phyloP scores from a whole-genome alignment of 768 basidiomycete species.

The Rickenella mellea region DNA sequence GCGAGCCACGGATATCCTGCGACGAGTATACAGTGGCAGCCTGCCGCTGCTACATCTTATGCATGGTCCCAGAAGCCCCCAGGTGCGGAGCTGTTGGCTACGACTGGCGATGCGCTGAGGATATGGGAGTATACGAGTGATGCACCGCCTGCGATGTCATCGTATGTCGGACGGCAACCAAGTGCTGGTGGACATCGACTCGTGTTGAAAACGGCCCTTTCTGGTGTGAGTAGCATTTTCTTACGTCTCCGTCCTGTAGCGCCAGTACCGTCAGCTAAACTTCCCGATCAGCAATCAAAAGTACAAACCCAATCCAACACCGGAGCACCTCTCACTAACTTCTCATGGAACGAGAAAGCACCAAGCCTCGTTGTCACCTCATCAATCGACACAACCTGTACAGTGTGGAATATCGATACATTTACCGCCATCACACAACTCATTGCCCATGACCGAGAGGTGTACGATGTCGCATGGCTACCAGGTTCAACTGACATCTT shows the following conservation, averaged over 20 bases:
- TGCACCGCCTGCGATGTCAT: constrained; percentile 42
- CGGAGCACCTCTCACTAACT: constrained; percentile 89
- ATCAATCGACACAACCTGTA: constrained; percentile 97
- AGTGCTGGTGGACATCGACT: constrained; percentile 51
- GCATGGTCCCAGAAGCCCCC: constrained; percentile 62
- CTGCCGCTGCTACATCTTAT: constrained; percentile 52
- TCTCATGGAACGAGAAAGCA: constrained; percentile 94
- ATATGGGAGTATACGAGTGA: constrained; percentile 86
- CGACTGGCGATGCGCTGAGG: constrained; percentile 86
- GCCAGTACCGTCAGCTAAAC: constrained; percentile 4
- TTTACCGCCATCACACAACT: constrained; percentile 92
- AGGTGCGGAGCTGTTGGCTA: constrained; percentile 77
- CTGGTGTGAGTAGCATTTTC: constrained; percentile 50
- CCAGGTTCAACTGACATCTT: constrained; percentile 95
- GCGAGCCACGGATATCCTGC: constrained; percentile 87
- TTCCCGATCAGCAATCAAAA: constrained; percentile 91
- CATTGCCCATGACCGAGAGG: constrained; percentile 93
- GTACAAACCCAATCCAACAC: constrained; percentile 65
- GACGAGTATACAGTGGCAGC: constrained; percentile 91
- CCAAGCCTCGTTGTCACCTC: constrained; percentile 92
- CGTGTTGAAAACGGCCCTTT: constrained; percentile 65
- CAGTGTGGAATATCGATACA: constrained; percentile 97
- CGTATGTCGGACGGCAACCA: constrained; percentile 63
- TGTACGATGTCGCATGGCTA: constrained; percentile 98
- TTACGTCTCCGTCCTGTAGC: not conserved